phyloP scores from a whole-genome alignment of 192 early-diverging fungal species.

The Linnemannia schmuckeri region DNA sequence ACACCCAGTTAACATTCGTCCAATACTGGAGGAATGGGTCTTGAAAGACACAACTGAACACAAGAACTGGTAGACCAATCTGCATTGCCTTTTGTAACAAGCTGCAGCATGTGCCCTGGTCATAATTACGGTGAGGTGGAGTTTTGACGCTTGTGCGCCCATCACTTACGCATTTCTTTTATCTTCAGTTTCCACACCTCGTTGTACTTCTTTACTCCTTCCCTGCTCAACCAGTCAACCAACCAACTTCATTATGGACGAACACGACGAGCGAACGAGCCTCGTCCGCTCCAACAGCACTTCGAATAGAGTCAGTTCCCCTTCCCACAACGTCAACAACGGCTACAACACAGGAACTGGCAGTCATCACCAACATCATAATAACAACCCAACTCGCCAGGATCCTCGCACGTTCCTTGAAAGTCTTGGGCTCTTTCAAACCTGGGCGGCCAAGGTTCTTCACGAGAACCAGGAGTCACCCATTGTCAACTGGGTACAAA shows the following conservation, averaged over 20 bases:
- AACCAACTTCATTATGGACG: conserved; percentile 3
- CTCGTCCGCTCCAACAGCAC: conserved; percentile 26
- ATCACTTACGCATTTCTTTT: not conserved
- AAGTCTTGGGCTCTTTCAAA: conserved; percentile 21
- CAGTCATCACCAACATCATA: not conserved
- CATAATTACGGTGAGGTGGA: too few species aligned
- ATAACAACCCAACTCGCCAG: not conserved
- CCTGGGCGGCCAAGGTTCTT: conserved; percentile 24
- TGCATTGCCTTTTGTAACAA: too few species aligned
- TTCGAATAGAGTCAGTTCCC: not conserved
- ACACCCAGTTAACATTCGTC: too few species aligned
- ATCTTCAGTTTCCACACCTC: not conserved
- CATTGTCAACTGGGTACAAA: conserved; percentile 32
- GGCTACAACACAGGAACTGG: conserved; percentile 1
- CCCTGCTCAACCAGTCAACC: not conserved
- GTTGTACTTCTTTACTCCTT: not conserved
- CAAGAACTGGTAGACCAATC: too few species aligned
- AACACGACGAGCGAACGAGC: conserved; percentile 27
- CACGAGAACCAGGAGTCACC: not conserved
- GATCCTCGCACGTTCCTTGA: conserved; percentile 17
- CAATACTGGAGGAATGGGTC: too few species aligned
- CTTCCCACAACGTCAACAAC: not conserved
- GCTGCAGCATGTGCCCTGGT: too few species aligned
- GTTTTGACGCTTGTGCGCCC: not conserved
- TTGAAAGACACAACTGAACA: too few species aligned